These are phyloP conservation scores for Nigrospora osmanthi DNA, from an alignment of 2,329 filamentous ascomycete genomes.

Conservation along the genomic window DNA sequence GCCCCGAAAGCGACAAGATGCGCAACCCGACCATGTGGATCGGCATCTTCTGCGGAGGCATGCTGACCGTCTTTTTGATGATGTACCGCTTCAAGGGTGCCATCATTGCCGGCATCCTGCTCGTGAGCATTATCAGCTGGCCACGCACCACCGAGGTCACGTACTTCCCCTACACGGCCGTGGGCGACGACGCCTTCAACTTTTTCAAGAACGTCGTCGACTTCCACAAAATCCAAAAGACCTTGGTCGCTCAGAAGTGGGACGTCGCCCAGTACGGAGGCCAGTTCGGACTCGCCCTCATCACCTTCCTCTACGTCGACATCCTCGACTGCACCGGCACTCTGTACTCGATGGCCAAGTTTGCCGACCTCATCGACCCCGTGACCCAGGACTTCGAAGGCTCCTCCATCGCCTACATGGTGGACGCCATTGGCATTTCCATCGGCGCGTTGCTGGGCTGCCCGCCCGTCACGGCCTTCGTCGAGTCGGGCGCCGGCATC, in stretches of 20 bases:
- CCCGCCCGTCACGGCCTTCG: constrained; percentile 78
- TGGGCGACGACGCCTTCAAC: constrained; percentile 65
- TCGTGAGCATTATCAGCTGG: constrained; percentile 87
- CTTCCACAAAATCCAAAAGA: constrained; percentile 68
- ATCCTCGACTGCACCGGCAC: constrained; percentile 84
- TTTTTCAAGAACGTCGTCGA: constrained; percentile 86
- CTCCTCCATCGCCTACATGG: constrained; percentile 73
- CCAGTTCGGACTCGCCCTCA: constrained; percentile 75
- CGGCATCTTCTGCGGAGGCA: constrained; percentile 78
- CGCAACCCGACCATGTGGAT: constrained; percentile 79
- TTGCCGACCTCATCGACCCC: constrained; percentile 72
- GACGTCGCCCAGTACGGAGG: constrained; percentile 58
- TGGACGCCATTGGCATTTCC: constrained; percentile 71
- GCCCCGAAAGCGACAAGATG: constrained; percentile 64
- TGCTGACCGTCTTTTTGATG: constrained; percentile 74
- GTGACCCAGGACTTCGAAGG: constrained; percentile 83
- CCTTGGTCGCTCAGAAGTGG: constrained; percentile 68
- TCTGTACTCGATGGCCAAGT: constrained; percentile 82
- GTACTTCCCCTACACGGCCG: constrained; percentile 66
- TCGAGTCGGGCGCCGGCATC: constrained; percentile 86
- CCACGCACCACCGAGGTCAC: constrained; percentile 69
- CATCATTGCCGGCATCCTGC: constrained; percentile 73
- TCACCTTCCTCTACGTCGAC: constrained; percentile 87
- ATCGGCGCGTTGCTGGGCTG: constrained; percentile 72
- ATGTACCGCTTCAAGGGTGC: constrained; percentile 83